These are phyloP conservation scores for Citrus unshiu DNA, from an alignment of 345 rosid genomes.

Conservation along the genomic window DNA sequence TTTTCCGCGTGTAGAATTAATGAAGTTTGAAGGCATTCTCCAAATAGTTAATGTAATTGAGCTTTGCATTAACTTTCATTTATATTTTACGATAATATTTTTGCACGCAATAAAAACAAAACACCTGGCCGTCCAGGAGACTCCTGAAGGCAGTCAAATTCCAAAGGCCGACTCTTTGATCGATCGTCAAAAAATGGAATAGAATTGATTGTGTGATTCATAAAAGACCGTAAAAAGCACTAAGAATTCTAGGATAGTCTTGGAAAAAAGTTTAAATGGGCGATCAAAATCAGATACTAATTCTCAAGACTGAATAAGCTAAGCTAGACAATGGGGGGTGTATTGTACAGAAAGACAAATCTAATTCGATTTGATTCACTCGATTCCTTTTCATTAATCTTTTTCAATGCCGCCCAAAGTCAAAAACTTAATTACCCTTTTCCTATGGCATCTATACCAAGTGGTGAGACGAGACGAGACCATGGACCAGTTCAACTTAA, in stretches of 20 bases:
- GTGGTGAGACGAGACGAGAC: not conserved
- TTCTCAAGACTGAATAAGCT: not conserved
- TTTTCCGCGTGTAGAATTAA: too few relatives aligned
- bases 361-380: not conserved
- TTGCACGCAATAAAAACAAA: not conserved
- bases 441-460: not conserved
- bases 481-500: not conserved
- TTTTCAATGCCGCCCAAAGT: not conserved
- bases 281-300: not conserved
- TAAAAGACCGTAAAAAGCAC: not conserved
- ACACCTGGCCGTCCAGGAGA: constrained; percentile 11
- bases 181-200: not conserved
- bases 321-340: not conserved
- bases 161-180: too few relatives aligned
- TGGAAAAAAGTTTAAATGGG: not conserved
- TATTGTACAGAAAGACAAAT: too few relatives aligned
- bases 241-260: not conserved
- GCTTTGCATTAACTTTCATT: not conserved
- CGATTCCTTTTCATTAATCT: not conserved
- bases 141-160: not conserved
- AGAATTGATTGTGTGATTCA: not conserved
- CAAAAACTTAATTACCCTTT: not conserved
- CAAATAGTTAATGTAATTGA: too few relatives aligned
- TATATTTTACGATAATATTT: not conserved
- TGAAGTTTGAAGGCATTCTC: not conserved